Conservation (phyloP, 805 yeast genomes). For the Lachancea sp. region DNA sequence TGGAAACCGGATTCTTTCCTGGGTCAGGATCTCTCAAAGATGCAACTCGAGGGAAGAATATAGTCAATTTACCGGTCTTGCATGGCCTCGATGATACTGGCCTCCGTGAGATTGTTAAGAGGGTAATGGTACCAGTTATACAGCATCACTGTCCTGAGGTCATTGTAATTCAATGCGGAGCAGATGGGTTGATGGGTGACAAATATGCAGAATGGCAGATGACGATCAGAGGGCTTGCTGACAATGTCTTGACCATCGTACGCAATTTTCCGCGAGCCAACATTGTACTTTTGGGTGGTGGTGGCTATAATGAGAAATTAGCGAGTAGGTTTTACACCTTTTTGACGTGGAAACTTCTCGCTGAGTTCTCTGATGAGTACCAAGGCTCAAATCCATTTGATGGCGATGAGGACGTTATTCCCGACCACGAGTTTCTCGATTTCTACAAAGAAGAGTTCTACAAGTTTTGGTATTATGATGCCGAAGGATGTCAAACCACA, state of each 20-base stretch:
- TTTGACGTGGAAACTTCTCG: slow-evolving; percentile 25
- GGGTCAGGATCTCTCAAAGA: slow-evolving; percentile 52
- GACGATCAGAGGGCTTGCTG: slow-evolving; percentile 44
- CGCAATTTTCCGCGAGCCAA: slow-evolving; percentile 24
- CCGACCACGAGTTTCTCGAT: slow-evolving; percentile 44
- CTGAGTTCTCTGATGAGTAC: slow-evolving; percentile 8
- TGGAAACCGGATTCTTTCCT: slow-evolving; percentile 65
- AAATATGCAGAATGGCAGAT: slow-evolving; percentile 63
- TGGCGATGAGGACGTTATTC: slow-evolving; percentile 37
- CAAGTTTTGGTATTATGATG: slow-evolving; percentile 43
- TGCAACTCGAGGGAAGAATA: slow-evolving; percentile 35
- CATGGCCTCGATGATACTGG: slow-evolving; percentile 49
- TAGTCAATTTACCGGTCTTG: slow-evolving; percentile 48
- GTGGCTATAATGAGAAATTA: slow-evolving; percentile 63
- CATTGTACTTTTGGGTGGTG: slow-evolving; percentile 56
- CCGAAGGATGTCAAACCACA: slow-evolving; percentile 30
- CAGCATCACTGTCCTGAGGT: slow-evolving; percentile 41
- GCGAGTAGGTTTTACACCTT: slow-evolving; percentile 53
- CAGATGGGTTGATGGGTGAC: slow-evolving; percentile 68
- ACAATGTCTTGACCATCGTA: slow-evolving; percentile 27
- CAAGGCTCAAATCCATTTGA: slow-evolving; percentile 7
- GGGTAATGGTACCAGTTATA: slow-evolving; percentile 41
- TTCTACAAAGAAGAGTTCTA: slow-evolving; percentile 39
- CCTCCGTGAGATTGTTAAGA: slow-evolving; percentile 34
- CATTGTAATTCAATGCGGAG: slow-evolving; percentile 62